These are phyloP conservation scores for Zea mays DNA, from an alignment of 176 grass and related monocot genomes.

Conservation along the genomic window DNA sequence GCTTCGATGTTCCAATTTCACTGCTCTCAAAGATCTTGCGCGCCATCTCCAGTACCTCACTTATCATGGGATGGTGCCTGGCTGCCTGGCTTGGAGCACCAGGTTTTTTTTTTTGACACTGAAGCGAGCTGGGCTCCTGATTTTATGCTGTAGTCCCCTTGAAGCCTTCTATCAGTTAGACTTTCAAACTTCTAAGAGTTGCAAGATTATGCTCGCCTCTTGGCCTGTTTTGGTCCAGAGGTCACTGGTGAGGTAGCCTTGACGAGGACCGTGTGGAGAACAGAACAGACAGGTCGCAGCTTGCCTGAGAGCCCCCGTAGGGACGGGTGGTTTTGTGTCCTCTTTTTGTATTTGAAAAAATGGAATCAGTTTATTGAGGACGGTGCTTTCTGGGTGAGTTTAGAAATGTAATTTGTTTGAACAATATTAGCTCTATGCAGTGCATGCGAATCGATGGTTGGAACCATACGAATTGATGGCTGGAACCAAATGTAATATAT, in stretches of 20 bases:
- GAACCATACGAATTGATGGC: too few species aligned
- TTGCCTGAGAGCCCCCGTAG: too few species aligned
- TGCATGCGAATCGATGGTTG: too few species aligned
- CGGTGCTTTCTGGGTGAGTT: too few species aligned
- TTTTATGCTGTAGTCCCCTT: slow-evolving; percentile 55
- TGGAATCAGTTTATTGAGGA: too few species aligned
- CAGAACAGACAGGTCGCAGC: neutral
- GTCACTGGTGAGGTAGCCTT: slow-evolving; percentile 36
- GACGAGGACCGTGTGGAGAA: neutral
- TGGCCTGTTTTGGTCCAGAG: slow-evolving; percentile 73
- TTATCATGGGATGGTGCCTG: slow-evolving; percentile 72
- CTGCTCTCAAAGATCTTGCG: slow-evolving; percentile 63
- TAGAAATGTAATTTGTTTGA: too few species aligned
- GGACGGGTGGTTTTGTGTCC: too few species aligned
- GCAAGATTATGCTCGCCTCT: slow-evolving; percentile 63
- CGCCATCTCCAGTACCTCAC: slow-evolving; percentile 75
- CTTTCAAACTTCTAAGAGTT: slow-evolving; percentile 60
- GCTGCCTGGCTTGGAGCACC: slow-evolving; percentile 57
- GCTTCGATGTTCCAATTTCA: slow-evolving; percentile 49
- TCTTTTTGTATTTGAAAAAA: too few species aligned
- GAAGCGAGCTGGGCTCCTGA: slow-evolving; percentile 63
- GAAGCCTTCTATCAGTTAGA: slow-evolving; percentile 63
- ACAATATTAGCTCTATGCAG: too few species aligned
- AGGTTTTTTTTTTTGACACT: slow-evolving; percentile 69
- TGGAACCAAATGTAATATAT: too few species aligned